A percentile compares a stretch with the other conserved stretches of the same genome.
These are phyloP conservation scores for Agrocybe praecox DNA, from an alignment of 768 basidiomycete species.

Conservation along the genomic window DNA sequence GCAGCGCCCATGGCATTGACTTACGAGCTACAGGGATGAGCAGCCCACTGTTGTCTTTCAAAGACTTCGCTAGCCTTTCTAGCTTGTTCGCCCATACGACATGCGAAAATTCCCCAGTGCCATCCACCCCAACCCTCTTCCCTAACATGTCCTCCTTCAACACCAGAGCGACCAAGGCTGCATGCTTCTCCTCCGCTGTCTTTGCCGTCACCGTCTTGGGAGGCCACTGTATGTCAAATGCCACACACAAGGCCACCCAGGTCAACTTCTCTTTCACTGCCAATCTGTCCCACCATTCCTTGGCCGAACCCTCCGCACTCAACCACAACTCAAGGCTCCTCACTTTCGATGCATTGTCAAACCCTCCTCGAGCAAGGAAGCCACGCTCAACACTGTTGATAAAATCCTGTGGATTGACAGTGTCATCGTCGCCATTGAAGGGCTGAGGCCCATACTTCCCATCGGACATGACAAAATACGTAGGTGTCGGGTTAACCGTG, in stretches of 20 bases:
- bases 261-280: background rate
- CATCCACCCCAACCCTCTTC: slow-evolving; percentile 11
- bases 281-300: slow-evolving; percentile 15
- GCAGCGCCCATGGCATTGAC: slow-evolving; percentile 7
- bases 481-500: background rate
- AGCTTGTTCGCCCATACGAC: slow-evolving; percentile 25
- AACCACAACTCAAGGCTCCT: slow-evolving; percentile 6
- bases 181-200: slow-evolving; percentile 11
- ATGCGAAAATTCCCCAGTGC: slow-evolving; percentile 18
- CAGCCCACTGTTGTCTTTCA: slow-evolving; percentile 13
- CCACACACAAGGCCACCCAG: slow-evolving; percentile 2
- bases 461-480: background rate
- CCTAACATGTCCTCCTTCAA: slow-evolving; percentile 11
- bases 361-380: background rate
- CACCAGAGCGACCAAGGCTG: slow-evolving; percentile 1
- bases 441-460: background rate
- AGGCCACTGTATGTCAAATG: slow-evolving; percentile 22
- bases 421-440: background rate
- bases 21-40: slow-evolving; percentile 9
- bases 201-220: slow-evolving; percentile 6
- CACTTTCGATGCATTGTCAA: slow-evolving; percentile 9
- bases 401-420: slow-evolving; percentile 19
- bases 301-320: slow-evolving; percentile 6
- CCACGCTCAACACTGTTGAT: slow-evolving; percentile 13
- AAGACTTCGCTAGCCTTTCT: slow-evolving; percentile 9